A percentile compares a stretch with the other conserved stretches of the same genome.
Conservation (phyloP, 208 protist genomes). For the Crithidia brevicula region DNA sequence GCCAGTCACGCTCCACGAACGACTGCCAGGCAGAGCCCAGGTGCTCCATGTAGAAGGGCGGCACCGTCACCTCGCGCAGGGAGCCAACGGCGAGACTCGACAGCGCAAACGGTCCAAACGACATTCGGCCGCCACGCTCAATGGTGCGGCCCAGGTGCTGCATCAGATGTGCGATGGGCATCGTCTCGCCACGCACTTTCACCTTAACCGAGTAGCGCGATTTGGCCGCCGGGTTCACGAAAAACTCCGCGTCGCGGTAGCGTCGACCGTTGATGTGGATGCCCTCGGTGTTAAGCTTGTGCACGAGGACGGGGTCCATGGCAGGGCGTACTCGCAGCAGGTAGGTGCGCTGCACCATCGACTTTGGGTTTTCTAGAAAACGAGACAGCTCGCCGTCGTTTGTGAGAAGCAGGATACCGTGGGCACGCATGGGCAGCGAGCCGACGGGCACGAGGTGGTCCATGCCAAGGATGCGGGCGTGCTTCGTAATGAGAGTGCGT, state of each 20-base stretch:
- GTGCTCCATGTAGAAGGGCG: conserved; percentile 74
- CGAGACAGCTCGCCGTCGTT: conserved; percentile 91
- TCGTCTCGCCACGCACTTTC: conserved; percentile 74
- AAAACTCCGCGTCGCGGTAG: conserved; percentile 70
- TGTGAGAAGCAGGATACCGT: conserved; percentile 85
- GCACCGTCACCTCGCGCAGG: conserved; percentile 86
- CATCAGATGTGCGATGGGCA: conserved; percentile 83
- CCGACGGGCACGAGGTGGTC: conserved; percentile 89
- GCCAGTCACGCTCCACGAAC: conserved; percentile 92
- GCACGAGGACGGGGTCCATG: conserved; percentile 83
- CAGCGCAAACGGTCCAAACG: conserved; percentile 85
- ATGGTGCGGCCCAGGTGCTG: conserved; percentile 81
- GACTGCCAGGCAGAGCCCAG: conserved; percentile 72
- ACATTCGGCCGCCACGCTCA: conserved; percentile 84
- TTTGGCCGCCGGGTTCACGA: conserved; percentile 83
- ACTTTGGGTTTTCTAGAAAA: conserved; percentile 78
- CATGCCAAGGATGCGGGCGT: conserved; percentile 85
- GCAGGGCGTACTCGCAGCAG: conserved; percentile 80
- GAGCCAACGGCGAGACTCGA: conserved; percentile 78
- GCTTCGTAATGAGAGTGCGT: conserved; percentile 76
- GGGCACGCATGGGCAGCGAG: conserved; percentile 83
- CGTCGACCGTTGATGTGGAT: conserved; percentile 80
- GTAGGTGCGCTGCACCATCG: conserved; percentile 88
- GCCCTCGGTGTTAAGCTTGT: conserved; percentile 86
- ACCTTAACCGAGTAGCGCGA: conserved; percentile 86